Base-by-base conservation (phyloP, 2,329 filamentous ascomycete species). In the Seiridium cupressi region DNA sequence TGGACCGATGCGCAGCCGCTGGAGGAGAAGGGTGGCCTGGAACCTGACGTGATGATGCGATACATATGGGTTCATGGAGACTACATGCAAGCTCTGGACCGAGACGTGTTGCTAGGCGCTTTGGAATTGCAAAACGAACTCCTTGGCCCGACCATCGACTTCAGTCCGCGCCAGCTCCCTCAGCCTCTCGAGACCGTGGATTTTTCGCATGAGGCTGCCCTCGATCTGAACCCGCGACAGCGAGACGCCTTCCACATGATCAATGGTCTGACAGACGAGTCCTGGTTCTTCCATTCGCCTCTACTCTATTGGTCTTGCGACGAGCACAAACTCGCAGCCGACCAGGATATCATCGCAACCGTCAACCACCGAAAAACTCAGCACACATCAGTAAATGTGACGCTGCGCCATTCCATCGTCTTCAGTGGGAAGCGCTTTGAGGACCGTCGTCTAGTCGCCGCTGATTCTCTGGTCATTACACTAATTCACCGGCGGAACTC, bases 281-380 rank as follows among this genome's bases (percentile, higher is more conserved):
- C 86, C 3, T 92, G 89, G 89, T 90, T 91, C 66, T 91, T 91
- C 69, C 90, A 93, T 67, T 93, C 91, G n/a, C 90, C 91, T 1
- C 75, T 94, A 58, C 87, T 92, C 73, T 93, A 93, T 73, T 94
- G 91, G 91, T 83, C 86, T 61, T 90, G 88, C 70, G 90, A 81
- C n/a, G 69, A 77, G 5, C 79, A 84, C 1, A 74, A 73, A 5
- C 84, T 94, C 55, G 71, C 82, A 34, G 71, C 74, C 13, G 91
- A 94, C 67, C 58, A 72, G 0, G 81, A 93, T 69, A 81, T 93
- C 10, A 71, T 93, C 3, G 72, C 74, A 1, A 93, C 91, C 0
- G 87, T 93, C 68, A 92, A 93, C 66, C 76, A 83, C 57, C 83
- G 78, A 62, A 85, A 86, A 58, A 81, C 77, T 1, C 83, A 84